Conservation (phyloP, 768 basidiomycete species). For the Lactifluus pinguis region DNA sequence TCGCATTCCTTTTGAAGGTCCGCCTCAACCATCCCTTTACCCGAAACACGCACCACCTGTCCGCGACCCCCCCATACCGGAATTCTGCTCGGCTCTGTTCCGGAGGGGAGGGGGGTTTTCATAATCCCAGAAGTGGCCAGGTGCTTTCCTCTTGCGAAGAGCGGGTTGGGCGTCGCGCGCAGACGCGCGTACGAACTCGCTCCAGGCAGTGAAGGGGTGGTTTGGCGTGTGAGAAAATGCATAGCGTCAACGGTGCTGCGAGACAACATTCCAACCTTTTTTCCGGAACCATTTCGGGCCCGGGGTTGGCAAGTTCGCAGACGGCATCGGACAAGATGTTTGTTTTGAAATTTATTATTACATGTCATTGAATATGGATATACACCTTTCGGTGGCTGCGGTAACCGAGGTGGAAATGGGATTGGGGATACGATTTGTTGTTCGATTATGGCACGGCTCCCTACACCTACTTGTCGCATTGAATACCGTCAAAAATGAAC, state of each 20-base stretch:
- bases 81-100: constrained; percentile 21
- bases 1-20: no score
- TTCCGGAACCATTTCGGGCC: not conserved
- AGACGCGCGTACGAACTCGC: not conserved
- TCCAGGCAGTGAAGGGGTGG: constrained; percentile 27
- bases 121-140: constrained; percentile 3
- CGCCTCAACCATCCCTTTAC: not conserved
- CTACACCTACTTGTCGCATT: not conserved
- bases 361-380: not conserved
- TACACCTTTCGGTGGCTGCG: not conserved
- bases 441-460: constrained; percentile 3
- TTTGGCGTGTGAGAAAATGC: constrained; percentile 24
- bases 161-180: not conserved
- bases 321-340: constrained; percentile 21
- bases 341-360: not conserved
- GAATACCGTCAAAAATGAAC: not conserved
- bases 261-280: constrained; percentile 22
- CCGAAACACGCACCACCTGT: constrained; percentile 45
- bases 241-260: constrained; percentile 16
- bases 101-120: constrained; percentile 19
- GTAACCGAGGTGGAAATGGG: not conserved
- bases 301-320: constrained; percentile 24
- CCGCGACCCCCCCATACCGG: constrained; percentile 17
- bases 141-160: constrained; percentile 25
- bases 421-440: not conserved